phyloP scores from a whole-genome alignment of 805 yeast genomes.

The Candida nitratophila region DNA sequence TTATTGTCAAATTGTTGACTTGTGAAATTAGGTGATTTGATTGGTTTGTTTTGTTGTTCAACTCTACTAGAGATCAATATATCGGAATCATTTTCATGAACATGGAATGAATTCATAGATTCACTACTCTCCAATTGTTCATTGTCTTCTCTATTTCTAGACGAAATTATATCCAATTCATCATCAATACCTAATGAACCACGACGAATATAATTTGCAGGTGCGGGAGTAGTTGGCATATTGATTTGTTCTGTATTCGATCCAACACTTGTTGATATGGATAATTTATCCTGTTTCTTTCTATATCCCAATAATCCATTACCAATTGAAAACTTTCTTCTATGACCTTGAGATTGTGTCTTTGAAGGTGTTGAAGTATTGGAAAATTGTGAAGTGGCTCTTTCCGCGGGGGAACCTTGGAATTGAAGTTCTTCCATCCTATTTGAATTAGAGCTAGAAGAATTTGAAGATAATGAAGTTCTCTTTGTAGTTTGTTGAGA shows the following conservation, averaged over 20 bases:
- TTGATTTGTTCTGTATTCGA: slow-evolving; percentile 21
- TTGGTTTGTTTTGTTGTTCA: slow-evolving; percentile 35
- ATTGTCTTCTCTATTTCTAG: slow-evolving; percentile 23
- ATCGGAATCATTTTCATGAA: slow-evolving; percentile 44
- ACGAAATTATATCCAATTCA: slow-evolving; percentile 11
- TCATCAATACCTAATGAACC: slow-evolving; percentile 12
- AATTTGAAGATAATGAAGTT: slow-evolving; percentile 13
- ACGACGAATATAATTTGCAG: slow-evolving; percentile 28
- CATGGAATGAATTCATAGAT: slow-evolving; percentile 50
- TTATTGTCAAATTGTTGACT: not conserved
- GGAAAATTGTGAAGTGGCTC: slow-evolving; percentile 1
- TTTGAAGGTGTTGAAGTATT: slow-evolving; percentile 24
- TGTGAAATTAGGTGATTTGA: slow-evolving; percentile 7
- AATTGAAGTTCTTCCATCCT: slow-evolving; percentile 9
- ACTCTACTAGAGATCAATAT: slow-evolving; percentile 55
- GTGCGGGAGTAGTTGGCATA: slow-evolving; percentile 32
- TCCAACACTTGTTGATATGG: slow-evolving; percentile 20
- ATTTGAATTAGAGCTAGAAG: slow-evolving; percentile 5
- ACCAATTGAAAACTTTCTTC: slow-evolving; percentile 60
- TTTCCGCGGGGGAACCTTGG: slow-evolving; percentile 12
- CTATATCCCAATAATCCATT: slow-evolving; percentile 46
- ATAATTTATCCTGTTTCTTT: slow-evolving; percentile 37
- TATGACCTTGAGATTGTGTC: slow-evolving; percentile 35
- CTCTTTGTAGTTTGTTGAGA: slow-evolving; percentile 14
- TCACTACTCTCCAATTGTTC: slow-evolving; percentile 44